Conservation (phyloP, 164 flowering plant species). For the Aristolochia contorta region DNA sequence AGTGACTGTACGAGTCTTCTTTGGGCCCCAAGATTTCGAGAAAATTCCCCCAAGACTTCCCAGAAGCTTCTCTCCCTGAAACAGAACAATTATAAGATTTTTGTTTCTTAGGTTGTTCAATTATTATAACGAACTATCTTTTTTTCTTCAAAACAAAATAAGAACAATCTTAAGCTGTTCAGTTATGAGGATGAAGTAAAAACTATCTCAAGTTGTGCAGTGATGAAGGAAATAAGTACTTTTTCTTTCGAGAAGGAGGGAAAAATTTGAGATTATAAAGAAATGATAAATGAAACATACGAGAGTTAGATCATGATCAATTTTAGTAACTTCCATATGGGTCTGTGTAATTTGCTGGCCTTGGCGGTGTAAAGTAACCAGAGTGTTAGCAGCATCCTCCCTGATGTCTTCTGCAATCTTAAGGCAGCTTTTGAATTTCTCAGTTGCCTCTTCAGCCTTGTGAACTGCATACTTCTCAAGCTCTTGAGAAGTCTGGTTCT, state of each 20-base stretch:
- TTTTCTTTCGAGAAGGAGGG: too few species aligned
- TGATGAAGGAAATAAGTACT: too few species aligned
- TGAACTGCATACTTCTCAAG: conserved; percentile 60
- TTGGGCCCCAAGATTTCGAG: conserved; percentile 91
- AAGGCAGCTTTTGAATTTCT: conserved; percentile 41
- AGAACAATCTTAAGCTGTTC: too few species aligned
- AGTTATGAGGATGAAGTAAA: too few species aligned
- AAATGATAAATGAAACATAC: conserved; percentile 18
- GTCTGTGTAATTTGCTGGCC: conserved; percentile 78
- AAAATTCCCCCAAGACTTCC: conserved; percentile 92
- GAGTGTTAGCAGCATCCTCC: conserved; percentile 59
- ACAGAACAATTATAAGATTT: too few species aligned
- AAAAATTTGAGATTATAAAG: too few species aligned
- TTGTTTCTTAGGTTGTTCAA: neutral
- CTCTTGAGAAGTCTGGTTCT: conserved; percentile 53
- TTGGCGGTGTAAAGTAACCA: conserved; percentile 61
- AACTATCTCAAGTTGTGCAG: too few species aligned
- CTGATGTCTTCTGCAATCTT: conserved; percentile 72
- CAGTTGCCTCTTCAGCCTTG: conserved; percentile 71
- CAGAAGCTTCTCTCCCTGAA: conserved; percentile 40
- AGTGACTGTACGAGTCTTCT: conserved; percentile 50
- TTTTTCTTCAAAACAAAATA: too few species aligned
- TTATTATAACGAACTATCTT: neutral
- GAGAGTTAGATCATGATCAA: conserved; percentile 59
- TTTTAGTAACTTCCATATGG: conserved; percentile 42